Percentiles rank a stretch among this genome's conserved stretches.
Conservation (phyloP, 768 basidiomycete species). For the Harrya chromipes region DNA sequence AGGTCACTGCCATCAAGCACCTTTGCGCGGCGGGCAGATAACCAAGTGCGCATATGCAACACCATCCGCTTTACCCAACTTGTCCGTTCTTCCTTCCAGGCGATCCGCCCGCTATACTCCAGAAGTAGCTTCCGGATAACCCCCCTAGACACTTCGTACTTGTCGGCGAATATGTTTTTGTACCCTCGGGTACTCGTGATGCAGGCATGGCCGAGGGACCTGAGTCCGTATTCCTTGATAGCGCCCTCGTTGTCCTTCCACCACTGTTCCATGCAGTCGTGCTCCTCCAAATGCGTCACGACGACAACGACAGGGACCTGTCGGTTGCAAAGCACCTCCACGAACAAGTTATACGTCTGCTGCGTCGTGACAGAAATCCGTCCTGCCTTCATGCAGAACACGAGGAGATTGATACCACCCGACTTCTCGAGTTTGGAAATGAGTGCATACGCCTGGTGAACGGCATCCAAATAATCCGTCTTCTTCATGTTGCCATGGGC, state of each 20-base stretch:
- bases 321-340: conserved; percentile 37
- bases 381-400: conserved; percentile 31
- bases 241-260: conserved; percentile 35
- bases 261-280: conserved; percentile 37
- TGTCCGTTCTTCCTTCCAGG: conserved; percentile 26
- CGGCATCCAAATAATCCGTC: conserved; percentile 23
- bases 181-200: conserved; percentile 35
- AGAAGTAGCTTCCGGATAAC: conserved; percentile 21
- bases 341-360: conserved; percentile 34
- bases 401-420: conserved; percentile 27
- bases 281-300: conserved; percentile 36
- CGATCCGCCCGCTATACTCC: conserved; percentile 9
- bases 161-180: conserved; percentile 20
- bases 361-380: conserved; percentile 23
- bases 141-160: conserved; percentile 33
- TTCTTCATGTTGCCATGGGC: conserved; percentile 23
- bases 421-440: conserved; percentile 29
- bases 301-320: conserved; percentile 31
- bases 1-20: conserved; percentile 10
- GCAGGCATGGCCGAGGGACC: conserved; percentile 38
- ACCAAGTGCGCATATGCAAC: conserved; percentile 25
- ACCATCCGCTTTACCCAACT: conserved; percentile 25
- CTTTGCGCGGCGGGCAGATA: conserved; percentile 15
- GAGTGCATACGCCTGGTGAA: conserved; percentile 32
- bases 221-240: conserved; percentile 34